phyloP scores from a whole-genome alignment of 2,329 filamentous ascomycete genomes.

The Xylaria sp. region DNA sequence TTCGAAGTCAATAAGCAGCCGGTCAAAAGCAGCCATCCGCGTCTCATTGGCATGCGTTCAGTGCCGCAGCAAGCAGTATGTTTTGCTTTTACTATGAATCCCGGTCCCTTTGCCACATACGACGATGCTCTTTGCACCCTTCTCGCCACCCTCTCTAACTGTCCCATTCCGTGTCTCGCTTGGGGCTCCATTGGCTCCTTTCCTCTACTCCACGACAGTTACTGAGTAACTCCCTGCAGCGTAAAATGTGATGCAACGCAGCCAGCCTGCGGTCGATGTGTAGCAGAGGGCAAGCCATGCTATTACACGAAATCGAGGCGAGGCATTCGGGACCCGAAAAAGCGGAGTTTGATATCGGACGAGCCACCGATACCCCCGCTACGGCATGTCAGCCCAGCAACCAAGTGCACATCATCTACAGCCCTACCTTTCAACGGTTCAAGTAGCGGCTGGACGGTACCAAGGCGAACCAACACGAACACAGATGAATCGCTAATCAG shows the following conservation, averaged over 20 bases:
- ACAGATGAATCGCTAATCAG: slow-evolving; percentile 36
- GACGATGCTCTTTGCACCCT: neutral
- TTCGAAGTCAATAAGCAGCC: slow-evolving; percentile 39
- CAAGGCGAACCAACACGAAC: slow-evolving; percentile 43
- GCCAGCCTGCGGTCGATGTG: slow-evolving; percentile 57
- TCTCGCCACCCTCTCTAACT: neutral
- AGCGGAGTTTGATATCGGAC: slow-evolving; percentile 50
- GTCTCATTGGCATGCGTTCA: slow-evolving; percentile 59
- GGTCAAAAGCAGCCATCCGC: slow-evolving; percentile 54
- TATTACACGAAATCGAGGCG: slow-evolving; percentile 61
- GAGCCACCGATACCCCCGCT: slow-evolving; percentile 42
- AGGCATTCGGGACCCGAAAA: slow-evolving; percentile 54
- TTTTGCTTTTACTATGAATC: slow-evolving; percentile 28
- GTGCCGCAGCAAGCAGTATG: slow-evolving; percentile 59
- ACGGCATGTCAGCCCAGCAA: slow-evolving; percentile 38
- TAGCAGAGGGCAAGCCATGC: slow-evolving; percentile 56
- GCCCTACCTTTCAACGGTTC: slow-evolving; percentile 37
- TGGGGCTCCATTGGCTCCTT: neutral
- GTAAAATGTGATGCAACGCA: slow-evolving; percentile 60
- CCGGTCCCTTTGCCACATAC: neutral
- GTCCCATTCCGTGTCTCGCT: neutral
- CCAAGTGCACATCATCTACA: slow-evolving; percentile 41
- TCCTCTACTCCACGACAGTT: slow-evolving; percentile 1
- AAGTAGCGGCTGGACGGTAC: slow-evolving; percentile 43
- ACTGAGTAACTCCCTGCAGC: slow-evolving; percentile 34